Evolutionary conservation across 1,139 yeast species (phyloP).

Genomic region (Debaryomycetaceae sp.): DNA sequence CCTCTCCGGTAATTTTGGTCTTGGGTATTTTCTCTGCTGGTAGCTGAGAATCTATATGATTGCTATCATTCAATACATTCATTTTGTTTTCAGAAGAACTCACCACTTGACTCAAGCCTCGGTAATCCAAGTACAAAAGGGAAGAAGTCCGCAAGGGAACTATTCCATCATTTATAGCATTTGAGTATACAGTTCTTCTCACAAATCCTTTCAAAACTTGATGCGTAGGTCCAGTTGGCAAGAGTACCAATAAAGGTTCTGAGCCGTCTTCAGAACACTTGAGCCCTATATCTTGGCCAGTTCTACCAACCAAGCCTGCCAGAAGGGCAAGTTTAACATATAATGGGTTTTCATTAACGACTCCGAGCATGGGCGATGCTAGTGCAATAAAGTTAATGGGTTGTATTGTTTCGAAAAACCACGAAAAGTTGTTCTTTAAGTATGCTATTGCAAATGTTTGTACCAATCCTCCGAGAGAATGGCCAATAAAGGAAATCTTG

Average conservation of each 20-base stretch:
- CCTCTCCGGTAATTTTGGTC: constrained; percentile 17
- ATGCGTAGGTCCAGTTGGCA: constrained; percentile 84
- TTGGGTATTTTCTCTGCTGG: constrained; percentile 4
- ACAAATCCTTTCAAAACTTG: constrained; percentile 57
- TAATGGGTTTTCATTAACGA: constrained; percentile 80
- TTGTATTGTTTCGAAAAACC: constrained; percentile 58
- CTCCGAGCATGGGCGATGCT: constrained; percentile 88
- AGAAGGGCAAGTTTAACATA: constrained; percentile 81
- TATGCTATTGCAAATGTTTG: constrained; percentile 92
- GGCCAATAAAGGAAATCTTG: constrained; percentile 83
- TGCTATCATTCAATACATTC: constrained; percentile 5
- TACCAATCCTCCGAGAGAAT: constrained; percentile 87
- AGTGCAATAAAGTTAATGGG: constrained; percentile 83
- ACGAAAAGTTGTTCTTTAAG: constrained; percentile 59
- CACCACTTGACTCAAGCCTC: constrained; percentile 45
- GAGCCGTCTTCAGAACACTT: constrained; percentile 31
- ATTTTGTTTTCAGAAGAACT: constrained; percentile 10
- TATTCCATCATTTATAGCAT: constrained; percentile 84
- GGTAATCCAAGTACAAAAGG: constrained; percentile 63
- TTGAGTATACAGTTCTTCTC: constrained; percentile 74
- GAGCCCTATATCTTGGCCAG: constrained; percentile 90
- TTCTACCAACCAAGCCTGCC: constrained; percentile 87
- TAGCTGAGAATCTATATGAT: not conserved
- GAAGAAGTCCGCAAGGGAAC: constrained; percentile 91
- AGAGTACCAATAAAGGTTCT: constrained; percentile 64